Evolutionary conservation across 768 basidiomycete genomes (phyloP).

Genomic region (Lentinula aciculospora): DNA sequence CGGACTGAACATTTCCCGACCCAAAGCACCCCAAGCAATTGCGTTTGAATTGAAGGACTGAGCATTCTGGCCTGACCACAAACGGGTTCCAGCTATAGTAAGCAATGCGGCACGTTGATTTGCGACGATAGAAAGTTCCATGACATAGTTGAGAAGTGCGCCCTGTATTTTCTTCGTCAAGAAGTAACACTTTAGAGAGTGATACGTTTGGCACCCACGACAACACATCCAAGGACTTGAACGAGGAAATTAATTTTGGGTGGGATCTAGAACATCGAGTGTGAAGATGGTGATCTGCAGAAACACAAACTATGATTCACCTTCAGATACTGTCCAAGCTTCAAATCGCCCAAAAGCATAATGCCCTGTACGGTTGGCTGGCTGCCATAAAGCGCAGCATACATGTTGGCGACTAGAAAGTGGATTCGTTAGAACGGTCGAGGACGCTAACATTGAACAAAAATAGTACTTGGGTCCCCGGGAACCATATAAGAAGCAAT

Average conservation of each 20-base stretch:
- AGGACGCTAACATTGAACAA: neutral
- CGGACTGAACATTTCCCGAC: slow-evolving; percentile 23
- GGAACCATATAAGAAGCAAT: slow-evolving; percentile 24
- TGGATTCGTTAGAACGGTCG: slow-evolving; percentile 12
- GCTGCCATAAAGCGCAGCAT: slow-evolving; percentile 19
- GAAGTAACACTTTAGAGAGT: neutral
- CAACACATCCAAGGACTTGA: slow-evolving; percentile 33
- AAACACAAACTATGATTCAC: neutral
- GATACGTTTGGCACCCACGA: slow-evolving; percentile 9
- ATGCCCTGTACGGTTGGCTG: slow-evolving; percentile 29
- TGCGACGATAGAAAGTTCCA: neutral
- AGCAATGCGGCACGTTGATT: slow-evolving; percentile 4
- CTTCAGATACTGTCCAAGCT: slow-evolving; percentile 30
- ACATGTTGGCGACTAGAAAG: slow-evolving; percentile 30
- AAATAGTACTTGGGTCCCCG: slow-evolving; percentile 18
- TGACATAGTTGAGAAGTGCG: slow-evolving; percentile 4
- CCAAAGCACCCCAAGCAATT: slow-evolving; percentile 25
- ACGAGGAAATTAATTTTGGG: slow-evolving; percentile 42
- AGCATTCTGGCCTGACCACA: slow-evolving; percentile 25
- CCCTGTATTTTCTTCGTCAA: neutral
- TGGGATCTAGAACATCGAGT: slow-evolving; percentile 23
- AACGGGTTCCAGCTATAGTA: slow-evolving; percentile 24
- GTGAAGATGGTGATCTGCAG: neutral
- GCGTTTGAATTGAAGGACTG: slow-evolving; percentile 26
- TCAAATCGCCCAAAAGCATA: slow-evolving; percentile 37